These are phyloP conservation scores for Lasiodiplodia sp. DNA, from an alignment of 2,329 filamentous ascomycete species.

Conservation along the genomic window DNA sequence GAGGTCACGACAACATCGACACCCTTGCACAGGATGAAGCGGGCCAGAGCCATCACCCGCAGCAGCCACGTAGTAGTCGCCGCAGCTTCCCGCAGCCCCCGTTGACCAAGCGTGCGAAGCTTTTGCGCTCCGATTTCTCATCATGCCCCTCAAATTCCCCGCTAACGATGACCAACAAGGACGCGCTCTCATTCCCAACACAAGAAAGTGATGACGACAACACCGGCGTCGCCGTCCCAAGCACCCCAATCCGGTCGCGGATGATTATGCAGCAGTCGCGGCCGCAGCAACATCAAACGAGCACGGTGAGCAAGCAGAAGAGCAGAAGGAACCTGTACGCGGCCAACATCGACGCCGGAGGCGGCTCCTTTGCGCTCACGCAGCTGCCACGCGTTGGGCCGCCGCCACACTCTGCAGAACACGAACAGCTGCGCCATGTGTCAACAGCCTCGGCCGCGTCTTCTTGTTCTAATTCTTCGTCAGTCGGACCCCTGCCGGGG, in stretches of 20 bases:
- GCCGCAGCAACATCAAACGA: too few species aligned
- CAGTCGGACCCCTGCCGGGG: not conserved
- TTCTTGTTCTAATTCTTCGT: not conserved
- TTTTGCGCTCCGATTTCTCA: not conserved
- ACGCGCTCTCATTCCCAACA: too few species aligned
- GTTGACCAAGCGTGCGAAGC: not conserved
- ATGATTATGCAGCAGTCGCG: not conserved
- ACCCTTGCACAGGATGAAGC: not conserved
- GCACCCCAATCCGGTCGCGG: not conserved
- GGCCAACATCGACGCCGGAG: not conserved
- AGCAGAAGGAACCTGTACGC: not conserved
- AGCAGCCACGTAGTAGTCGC: not conserved
- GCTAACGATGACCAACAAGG: too few species aligned
- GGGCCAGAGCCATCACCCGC: not conserved
- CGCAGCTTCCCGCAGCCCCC: not conserved
- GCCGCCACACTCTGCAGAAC: not conserved
- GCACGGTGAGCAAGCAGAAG: not conserved
- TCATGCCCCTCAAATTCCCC: too few species aligned
- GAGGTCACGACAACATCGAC: not conserved
- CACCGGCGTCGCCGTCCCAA: not conserved
- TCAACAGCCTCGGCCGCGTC: not conserved
- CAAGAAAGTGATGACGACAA: not conserved
- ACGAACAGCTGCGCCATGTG: too few species aligned
- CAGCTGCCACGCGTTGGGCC: not conserved
- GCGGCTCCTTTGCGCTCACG: not conserved